These are phyloP conservation scores for Pelargonium cotyledonis DNA, from an alignment of 441 rosid genomes.

Conservation along the genomic window DNA sequence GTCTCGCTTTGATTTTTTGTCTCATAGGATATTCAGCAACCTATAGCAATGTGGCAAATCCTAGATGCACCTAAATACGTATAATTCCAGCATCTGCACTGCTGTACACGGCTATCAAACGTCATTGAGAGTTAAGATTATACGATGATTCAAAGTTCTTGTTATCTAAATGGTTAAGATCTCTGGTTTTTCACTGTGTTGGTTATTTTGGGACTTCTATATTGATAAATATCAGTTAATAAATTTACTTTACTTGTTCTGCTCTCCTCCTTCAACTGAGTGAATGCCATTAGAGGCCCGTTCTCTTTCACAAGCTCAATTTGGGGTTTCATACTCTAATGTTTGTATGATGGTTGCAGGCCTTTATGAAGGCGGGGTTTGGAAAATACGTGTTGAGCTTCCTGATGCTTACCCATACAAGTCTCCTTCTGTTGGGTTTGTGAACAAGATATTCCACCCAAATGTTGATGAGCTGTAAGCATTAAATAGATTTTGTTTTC, in stretches of 20 bases:
- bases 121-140: too few species aligned
- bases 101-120: neutral
- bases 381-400: constrained; percentile 72
- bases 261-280: neutral
- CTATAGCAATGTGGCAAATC: neutral
- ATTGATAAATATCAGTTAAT: neutral
- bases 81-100: neutral
- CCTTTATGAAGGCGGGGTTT: constrained; percentile 62
- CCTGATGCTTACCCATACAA: constrained; percentile 77
- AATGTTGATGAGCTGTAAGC: constrained; percentile 80
- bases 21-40: neutral
- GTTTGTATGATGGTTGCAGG: constrained; percentile 35
- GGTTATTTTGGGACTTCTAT: constrained; percentile 1
- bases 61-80: neutral
- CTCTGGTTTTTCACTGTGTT: neutral
- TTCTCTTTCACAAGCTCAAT: constrained; percentile 9
- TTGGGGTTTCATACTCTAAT: constrained; percentile 11
- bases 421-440: constrained; percentile 68
- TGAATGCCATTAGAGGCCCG: neutral
- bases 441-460: constrained; percentile 73
- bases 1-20: neutral
- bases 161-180: neutral
- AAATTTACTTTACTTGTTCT: constrained; percentile 1
- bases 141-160: too few species aligned
- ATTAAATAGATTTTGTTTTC: constrained; percentile 1